phyloP scores from a whole-genome alignment of 768 basidiomycete genomes.

The Lentinula boryana region DNA sequence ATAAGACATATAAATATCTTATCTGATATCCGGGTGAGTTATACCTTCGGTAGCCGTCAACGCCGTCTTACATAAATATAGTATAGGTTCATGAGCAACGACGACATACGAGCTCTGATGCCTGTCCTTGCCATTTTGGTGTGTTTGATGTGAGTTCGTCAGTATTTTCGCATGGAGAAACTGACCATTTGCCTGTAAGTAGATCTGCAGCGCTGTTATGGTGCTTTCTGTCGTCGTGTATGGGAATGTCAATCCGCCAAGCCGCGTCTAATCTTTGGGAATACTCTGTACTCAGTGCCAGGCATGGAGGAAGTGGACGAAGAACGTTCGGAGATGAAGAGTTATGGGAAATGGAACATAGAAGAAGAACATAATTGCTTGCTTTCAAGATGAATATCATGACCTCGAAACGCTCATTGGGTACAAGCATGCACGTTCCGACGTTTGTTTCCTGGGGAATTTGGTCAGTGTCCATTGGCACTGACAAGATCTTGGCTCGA shows the following conservation, averaged over 20 bases:
- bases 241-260: slow-evolving; percentile 44
- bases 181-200: not conserved
- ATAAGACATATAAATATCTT: not conserved
- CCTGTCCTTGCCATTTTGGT: slow-evolving; percentile 41
- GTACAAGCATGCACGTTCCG: not conserved
- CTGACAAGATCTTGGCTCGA: not conserved
- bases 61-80: not conserved
- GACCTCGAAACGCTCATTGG: not conserved
- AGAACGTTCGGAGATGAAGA: slow-evolving; percentile 39
- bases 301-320: slow-evolving; percentile 19
- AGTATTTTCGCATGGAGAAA: not conserved
- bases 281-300: slow-evolving; percentile 34
- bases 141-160: slow-evolving; percentile 38
- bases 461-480: not conserved
- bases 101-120: slow-evolving; percentile 23
- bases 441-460: too few species aligned
- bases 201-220: slow-evolving; percentile 50
- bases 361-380: slow-evolving; percentile 12
- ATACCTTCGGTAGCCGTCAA: not conserved
- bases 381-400: not conserved
- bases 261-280: slow-evolving; percentile 45
- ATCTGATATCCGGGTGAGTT: not conserved
- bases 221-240: slow-evolving; percentile 65
- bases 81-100: not conserved
- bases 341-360: slow-evolving; percentile 57